Evolutionary conservation across 768 basidiomycete genomes (phyloP), one percentile per base, ranked within the genome.

Genomic region (Suillus subluteus): DNA sequence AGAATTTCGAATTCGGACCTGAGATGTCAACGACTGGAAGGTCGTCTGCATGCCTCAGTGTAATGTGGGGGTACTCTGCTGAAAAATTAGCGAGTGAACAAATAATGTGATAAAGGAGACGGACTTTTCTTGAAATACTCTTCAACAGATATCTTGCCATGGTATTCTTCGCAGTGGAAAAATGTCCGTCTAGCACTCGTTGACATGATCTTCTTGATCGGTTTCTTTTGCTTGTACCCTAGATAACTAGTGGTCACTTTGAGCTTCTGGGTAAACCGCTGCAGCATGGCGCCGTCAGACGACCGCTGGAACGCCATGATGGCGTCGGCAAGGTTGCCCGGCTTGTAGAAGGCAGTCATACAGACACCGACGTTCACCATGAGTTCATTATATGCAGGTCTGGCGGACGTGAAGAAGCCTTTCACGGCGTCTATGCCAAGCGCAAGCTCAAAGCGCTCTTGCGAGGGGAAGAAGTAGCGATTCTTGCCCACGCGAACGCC

Each of bases 51-150:
- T 82, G 67, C 32, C 74, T 74, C 9, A 94, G 73, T 0, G 64
- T 82, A 44, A 86, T 87, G 0, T 83, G 83, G 13, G 56, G 37
- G 70, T 92, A 87, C 70, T 89, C 91, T 92, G 68, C 4, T 4
- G 21, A 23, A 46, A 44, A 18, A 65, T 75, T 16, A 76, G 59
- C 67, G 41, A 58, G n/a, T 26, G 37, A 41, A 46, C 69, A 18
- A 66, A 46, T 65, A 50, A 13, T 18, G 3, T 43, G 54, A 70
- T 3, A 37, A 1, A 4, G 11, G 48, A 67, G 13, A 75, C 87
- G 66, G 72, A 93, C 92, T 90, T 69, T 70, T 79, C 48, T 76
- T 70, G 74, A 92, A 93, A 71, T 87, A 94, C 3, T 87, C 72
- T 67, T 88, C 85, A 2, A 94, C 88, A 0, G 86, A 83, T 13